Conservation (phyloP, 140 eudicot species). For the Anethum foeniculum region DNA sequence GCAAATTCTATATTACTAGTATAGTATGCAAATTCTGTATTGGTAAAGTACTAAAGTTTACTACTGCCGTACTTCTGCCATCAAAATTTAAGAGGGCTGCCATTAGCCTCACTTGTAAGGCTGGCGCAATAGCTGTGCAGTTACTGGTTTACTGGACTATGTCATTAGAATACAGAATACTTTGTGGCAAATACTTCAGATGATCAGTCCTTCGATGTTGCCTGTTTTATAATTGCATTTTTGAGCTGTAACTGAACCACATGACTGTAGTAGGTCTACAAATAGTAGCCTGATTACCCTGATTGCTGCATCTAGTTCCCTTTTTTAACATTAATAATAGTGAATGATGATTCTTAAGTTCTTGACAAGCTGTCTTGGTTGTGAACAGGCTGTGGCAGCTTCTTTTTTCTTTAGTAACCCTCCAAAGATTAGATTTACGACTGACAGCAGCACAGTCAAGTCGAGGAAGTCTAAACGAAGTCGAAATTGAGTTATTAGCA, state of each 20-base stretch:
- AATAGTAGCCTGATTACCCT: background rate
- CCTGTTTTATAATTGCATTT: background rate
- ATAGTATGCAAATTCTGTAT: background rate
- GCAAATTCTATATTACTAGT: background rate
- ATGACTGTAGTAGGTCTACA: background rate
- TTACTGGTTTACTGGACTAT: background rate
- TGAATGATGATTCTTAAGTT: background rate
- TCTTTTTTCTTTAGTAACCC: constrained; percentile 79
- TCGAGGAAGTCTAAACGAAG: constrained; percentile 50
- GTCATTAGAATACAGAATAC: background rate
- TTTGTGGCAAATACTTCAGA: background rate
- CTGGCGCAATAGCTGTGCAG: background rate
- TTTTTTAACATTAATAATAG: no score
- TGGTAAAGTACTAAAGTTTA: background rate
- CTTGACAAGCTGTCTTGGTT: background rate
- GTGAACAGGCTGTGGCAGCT: constrained; percentile 76
- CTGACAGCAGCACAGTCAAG: constrained; percentile 81
- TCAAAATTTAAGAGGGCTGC: background rate
- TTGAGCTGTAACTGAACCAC: background rate
- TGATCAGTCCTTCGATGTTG: background rate
- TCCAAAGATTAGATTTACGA: constrained; percentile 63
- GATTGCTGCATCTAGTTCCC: background rate
- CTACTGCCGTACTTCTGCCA: background rate
- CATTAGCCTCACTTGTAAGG: background rate
- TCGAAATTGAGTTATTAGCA: constrained; percentile 57